Percentiles rank a stretch among this genome's conserved stretches.
Evolutionary conservation across 78 protist genomes (phyloP).

Genomic region (Dictyostelium intermedium): DNA sequence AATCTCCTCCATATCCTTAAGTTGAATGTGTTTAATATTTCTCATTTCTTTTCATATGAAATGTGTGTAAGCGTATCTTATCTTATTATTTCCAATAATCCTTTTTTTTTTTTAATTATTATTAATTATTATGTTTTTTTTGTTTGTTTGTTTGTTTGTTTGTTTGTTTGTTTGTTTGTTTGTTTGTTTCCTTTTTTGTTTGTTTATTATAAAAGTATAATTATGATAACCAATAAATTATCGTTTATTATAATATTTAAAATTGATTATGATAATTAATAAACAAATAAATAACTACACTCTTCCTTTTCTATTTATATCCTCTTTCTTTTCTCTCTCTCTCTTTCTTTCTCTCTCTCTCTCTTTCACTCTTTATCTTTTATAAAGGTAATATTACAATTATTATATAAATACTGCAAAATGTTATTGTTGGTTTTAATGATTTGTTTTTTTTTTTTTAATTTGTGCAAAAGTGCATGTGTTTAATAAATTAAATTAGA

Average conservation of each 20-base stretch:
- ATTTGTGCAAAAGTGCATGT: neutral
- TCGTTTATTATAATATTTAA: neutral
- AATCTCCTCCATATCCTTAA: constrained; percentile 36
- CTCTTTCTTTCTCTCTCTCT: neutral
- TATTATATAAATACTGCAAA: neutral
- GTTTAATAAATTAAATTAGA: neutral
- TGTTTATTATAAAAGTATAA: neutral
- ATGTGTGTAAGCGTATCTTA: no score
- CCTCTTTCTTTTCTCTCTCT: neutral
- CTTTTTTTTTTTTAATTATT: no score
- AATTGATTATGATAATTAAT: no score
- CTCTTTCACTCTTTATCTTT: neutral
- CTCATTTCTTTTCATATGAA: constrained; percentile 17
- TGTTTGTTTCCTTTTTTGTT: no score
- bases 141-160: neutral
- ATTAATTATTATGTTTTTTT: no score
- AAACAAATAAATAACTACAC: no score
- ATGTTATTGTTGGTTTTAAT: neutral
- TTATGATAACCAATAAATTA: neutral
- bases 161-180: no score
- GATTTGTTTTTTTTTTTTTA: neutral
- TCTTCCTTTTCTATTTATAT: neutral
- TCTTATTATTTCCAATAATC: no score
- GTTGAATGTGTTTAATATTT: constrained; percentile 38
- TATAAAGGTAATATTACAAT: neutral